Base-by-base conservation (phyloP, 306 rosid species). In the Geum urbanum region DNA sequence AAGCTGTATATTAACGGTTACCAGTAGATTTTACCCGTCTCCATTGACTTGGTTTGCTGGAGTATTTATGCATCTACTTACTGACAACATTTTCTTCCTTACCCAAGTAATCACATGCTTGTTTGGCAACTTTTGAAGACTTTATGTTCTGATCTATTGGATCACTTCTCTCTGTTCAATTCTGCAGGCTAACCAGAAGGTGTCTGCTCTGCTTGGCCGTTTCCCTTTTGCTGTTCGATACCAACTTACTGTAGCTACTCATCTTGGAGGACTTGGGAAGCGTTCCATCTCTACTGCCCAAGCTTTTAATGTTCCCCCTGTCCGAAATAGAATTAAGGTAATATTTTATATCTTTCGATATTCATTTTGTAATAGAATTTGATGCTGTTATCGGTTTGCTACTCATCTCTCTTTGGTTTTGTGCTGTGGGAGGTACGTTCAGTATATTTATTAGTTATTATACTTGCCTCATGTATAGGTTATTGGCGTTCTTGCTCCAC, bases 171-270 rank as follows among this genome's bases (percentile, higher is more conserved):
- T 7, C 19, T 63, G 35, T 14, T 71, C 46, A 24, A 66, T 78
- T 19, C 10, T 81, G 74, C 82, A 92, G 98, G 95, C 92, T 72
- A 92, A 92, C 84, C 86, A 96, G 22, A 92, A 92, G 84, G 96
- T 89, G 84, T 89, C 98, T 84, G 95, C 98, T 46, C 76, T 92
- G 81, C 95, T 92, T 77, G 95, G 96, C 45, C 98, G 92, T 81
- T 89, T 89, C 77, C 96, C 96, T 57, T 89, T 92, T 76, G 92
- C 95, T 77, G 95, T 89, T 0, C 96, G 92, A 81, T 92, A 89
- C 89, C 96, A 89, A 69, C 92, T 96, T 58, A 89, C 98, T 48
- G 71, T 87, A 84, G 86, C 98, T 72, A 92, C 98, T 3, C 94
- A 87, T 82, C 89, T 89, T 80, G 98, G 96, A 84, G 92, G 91